A percentile compares a stretch with the other conserved stretches of the same genome.
phyloP scores from a whole-genome alignment of 1,139 yeast species.

The Hyphopichia wangnamkhiaoensis region DNA sequence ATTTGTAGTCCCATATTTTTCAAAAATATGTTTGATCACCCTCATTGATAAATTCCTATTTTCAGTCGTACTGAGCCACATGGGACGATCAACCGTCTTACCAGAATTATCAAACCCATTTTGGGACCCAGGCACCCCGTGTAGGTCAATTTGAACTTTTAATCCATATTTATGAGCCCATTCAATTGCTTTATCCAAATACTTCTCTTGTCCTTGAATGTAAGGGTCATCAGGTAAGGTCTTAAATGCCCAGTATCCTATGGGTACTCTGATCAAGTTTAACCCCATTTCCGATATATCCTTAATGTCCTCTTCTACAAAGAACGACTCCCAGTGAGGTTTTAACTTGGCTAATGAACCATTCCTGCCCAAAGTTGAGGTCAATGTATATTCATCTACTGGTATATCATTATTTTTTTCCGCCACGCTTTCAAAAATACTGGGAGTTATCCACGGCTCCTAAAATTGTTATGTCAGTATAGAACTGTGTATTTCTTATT shows the following conservation, averaged over 20 bases:
- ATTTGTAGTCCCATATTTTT: constrained; percentile 18
- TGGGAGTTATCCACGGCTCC: constrained; percentile 30
- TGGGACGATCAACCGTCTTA: constrained; percentile 11
- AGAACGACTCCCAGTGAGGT: constrained; percentile 22
- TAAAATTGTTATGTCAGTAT: not conserved
- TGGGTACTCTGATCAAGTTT: constrained; percentile 25
- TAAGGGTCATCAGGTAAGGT: constrained; percentile 21
- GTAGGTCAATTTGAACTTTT: constrained; percentile 23
- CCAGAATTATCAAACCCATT: constrained; percentile 33
- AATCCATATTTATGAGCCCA: constrained; percentile 22
- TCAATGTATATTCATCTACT: constrained; percentile 22
- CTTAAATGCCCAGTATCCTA: constrained; percentile 31
- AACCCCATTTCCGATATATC: constrained; percentile 19
- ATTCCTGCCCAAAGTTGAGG: constrained; percentile 14
- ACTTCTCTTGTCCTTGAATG: constrained; percentile 23
- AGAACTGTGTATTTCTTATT: not conserved
- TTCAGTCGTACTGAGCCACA: constrained; percentile 14
- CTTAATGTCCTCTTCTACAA: constrained; percentile 19
- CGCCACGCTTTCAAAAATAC: constrained; percentile 17
- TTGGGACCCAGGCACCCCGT: constrained; percentile 32
- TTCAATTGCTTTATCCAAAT: constrained; percentile 22
- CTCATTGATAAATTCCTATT: constrained; percentile 17
- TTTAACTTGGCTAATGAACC: constrained; percentile 12
- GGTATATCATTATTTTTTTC: constrained; percentile 14
- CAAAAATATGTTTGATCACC: constrained; percentile 18